Conservation (phyloP, 345 rosid genomes). For the Anacardium occidentale region DNA sequence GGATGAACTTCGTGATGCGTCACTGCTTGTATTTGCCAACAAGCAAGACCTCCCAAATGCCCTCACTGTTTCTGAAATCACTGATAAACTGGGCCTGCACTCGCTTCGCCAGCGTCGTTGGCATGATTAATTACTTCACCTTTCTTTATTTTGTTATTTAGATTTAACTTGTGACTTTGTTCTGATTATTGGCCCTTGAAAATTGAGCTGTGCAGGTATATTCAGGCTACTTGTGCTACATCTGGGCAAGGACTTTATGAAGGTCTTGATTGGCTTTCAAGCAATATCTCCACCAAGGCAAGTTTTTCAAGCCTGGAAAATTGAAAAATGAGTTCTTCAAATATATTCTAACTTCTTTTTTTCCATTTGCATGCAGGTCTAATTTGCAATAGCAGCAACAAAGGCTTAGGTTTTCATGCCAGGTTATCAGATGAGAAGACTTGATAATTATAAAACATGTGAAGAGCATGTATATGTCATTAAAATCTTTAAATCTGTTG, state of each 20-base stretch:
- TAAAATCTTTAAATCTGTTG: background rate
- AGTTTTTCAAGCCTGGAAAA: background rate
- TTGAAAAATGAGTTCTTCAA: too few relatives aligned
- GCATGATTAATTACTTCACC: conserved; percentile 21
- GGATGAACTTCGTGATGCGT: conserved; percentile 54
- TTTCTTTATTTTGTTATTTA: too few relatives aligned
- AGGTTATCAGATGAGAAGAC: background rate
- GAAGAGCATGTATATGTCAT: background rate
- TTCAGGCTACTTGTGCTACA: conserved; percentile 67
- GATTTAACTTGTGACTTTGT: background rate
- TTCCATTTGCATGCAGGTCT: conserved; percentile 10
- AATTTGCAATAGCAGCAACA: background rate
- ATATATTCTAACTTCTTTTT: background rate
- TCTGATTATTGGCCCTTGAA: background rate
- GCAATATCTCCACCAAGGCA: conserved; percentile 57
- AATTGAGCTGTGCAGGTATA: conserved; percentile 40
- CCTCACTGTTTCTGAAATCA: conserved; percentile 54
- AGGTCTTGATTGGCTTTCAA: conserved; percentile 69
- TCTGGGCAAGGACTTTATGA: conserved; percentile 68
- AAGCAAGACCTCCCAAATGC: conserved; percentile 75
- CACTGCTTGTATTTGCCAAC: conserved; percentile 63
- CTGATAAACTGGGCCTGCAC: conserved; percentile 64
- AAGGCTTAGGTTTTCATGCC: background rate
- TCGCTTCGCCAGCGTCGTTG: conserved; percentile 63
- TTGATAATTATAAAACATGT: background rate